Conservation (phyloP, 2,329 filamentous ascomycete genomes). For the Verticillium isaacii region DNA sequence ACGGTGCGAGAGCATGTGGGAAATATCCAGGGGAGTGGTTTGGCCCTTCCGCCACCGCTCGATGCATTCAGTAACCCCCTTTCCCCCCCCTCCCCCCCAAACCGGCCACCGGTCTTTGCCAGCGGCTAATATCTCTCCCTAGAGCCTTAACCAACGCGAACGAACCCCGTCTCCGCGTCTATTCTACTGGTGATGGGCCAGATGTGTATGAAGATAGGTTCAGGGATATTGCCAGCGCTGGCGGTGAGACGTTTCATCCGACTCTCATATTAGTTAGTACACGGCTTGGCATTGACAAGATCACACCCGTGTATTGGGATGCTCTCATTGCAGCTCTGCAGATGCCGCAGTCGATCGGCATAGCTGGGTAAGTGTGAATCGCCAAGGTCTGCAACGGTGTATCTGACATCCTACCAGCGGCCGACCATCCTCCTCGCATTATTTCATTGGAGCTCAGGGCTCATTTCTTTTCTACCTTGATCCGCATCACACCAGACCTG, state of each 20-base stretch:
- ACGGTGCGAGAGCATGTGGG: conserved; percentile 81
- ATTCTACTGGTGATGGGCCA: conserved; percentile 82
- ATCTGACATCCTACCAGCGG: conserved; percentile 50
- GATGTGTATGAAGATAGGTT: conserved; percentile 93
- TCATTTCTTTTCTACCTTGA: conserved; percentile 90
- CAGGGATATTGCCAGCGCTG: conserved; percentile 67
- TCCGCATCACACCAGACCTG: conserved; percentile 78
- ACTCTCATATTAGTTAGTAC: conserved; percentile 88
- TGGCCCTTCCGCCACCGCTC: conserved; percentile 91
- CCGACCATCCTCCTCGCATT: conserved; percentile 79
- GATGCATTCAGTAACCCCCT: conserved; percentile 77
- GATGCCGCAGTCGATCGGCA: conserved; percentile 89
- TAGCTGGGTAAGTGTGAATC: conserved; percentile 68
- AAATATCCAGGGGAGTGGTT: conserved; percentile 99
- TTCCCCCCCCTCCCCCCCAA: background rate
- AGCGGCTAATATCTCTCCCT: background rate
- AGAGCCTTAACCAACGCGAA: conserved; percentile 25
- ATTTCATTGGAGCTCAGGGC: conserved; percentile 59
- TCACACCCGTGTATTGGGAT: conserved; percentile 93
- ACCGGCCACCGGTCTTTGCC: conserved; percentile 24
- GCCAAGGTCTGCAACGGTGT: background rate
- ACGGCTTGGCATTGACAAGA: conserved; percentile 85
- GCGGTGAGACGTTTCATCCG: conserved; percentile 65
- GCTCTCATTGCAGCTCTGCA: conserved; percentile 81
- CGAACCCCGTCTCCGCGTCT: conserved; percentile 67